Percentiles rank a stretch among this genome's conserved stretches.
phyloP scores from a whole-genome alignment of 768 basidiomycete genomes.

The Rubroboletus satanas region DNA sequence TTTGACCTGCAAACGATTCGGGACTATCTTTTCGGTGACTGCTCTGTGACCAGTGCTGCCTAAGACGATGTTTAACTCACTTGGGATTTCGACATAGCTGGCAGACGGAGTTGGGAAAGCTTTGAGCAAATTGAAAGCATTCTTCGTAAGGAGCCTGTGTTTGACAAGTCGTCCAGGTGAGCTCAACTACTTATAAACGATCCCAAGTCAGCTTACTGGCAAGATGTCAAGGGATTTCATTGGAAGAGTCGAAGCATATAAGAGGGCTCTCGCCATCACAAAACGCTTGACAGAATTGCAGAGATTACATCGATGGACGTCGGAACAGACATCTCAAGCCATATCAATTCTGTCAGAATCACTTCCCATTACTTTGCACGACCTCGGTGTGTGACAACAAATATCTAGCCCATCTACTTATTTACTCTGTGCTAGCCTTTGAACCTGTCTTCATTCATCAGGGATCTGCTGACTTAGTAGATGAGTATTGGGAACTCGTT shows the following conservation, averaged over 20 bases:
- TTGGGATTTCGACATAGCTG: constrained; percentile 36
- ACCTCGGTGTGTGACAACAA: constrained; percentile 27
- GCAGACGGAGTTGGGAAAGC: constrained; percentile 46
- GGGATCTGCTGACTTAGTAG: constrained; percentile 50
- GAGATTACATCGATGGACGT: constrained; percentile 49
- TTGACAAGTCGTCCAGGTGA: constrained; percentile 57
- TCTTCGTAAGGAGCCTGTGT: constrained; percentile 51
- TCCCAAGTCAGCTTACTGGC: neutral
- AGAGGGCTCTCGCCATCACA: constrained; percentile 49
- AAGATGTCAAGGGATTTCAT: constrained; percentile 48
- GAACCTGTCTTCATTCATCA: constrained; percentile 65
- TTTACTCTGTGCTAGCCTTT: constrained; percentile 39
- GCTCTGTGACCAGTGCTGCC: neutral
- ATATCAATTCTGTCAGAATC: constrained; percentile 48
- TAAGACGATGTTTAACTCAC: neutral
- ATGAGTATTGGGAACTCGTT: constrained; percentile 49
- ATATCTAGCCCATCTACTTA: constrained; percentile 26
- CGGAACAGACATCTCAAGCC: constrained; percentile 45
- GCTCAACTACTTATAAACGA: neutral
- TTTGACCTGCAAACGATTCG: constrained; percentile 43
- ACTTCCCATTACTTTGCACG: constrained; percentile 45
- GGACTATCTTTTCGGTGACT: constrained; percentile 50
- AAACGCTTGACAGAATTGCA: constrained; percentile 59
- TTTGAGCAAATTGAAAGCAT: constrained; percentile 42
- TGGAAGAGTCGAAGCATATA: constrained; percentile 54